These are phyloP conservation scores for Viola pubescens DNA, from an alignment of 441 rosid genomes.

Conservation along the genomic window DNA sequence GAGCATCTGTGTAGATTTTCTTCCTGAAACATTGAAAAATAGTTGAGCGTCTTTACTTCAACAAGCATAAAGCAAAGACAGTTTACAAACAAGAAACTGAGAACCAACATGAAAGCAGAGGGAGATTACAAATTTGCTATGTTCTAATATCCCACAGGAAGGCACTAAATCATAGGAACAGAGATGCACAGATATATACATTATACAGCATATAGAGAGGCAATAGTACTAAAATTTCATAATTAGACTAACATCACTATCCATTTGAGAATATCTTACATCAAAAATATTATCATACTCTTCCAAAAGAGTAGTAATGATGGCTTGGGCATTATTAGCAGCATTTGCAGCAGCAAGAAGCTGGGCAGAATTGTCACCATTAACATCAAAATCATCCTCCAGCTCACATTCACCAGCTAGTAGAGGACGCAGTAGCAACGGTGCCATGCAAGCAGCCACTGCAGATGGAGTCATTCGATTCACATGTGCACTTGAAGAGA, in stretches of 20 bases:
- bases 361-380: conserved; percentile 92
- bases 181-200: too few relatives aligned
- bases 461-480: conserved; percentile 96
- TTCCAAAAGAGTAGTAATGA: conserved; percentile 78
- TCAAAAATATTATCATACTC: conserved; percentile 84
- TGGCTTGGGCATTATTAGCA: conserved; percentile 95
- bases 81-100: not conserved
- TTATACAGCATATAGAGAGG: too few relatives aligned
- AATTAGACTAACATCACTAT: not conserved
- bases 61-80: conserved; percentile 3
- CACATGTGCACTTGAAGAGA: conserved; percentile 78
- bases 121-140: too few relatives aligned
- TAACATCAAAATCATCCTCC: conserved; percentile 78
- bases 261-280: conserved; percentile 45
- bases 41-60: conserved; percentile 9
- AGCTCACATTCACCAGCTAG: conserved; percentile 95
- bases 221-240: too few relatives aligned
- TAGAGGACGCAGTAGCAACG: conserved; percentile 86
- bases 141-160: too few relatives aligned
- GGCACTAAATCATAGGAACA: too few relatives aligned
- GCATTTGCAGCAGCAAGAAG: conserved; percentile 99
- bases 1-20: conserved; percentile 93
- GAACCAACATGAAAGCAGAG: too few relatives aligned
- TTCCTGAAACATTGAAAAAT: conserved; percentile 52
- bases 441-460: conserved; percentile 99